These are phyloP conservation scores for Inonotus hispidus DNA, from an alignment of 1,284 basidiomycete genomes.

Conservation along the genomic window DNA sequence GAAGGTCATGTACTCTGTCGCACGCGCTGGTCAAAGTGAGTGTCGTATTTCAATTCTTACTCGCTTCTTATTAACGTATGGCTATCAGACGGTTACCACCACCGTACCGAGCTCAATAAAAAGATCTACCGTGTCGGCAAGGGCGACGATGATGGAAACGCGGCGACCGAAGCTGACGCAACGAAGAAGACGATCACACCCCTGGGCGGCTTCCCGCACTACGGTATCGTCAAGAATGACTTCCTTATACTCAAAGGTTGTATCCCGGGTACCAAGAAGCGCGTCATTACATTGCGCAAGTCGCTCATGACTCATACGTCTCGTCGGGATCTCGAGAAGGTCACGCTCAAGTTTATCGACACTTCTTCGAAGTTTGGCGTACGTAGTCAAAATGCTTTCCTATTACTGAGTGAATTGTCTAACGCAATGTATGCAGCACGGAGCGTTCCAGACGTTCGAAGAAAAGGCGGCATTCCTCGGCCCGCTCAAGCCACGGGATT, in stretches of 20 bases:
- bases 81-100: conserved; percentile 88
- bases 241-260: conserved; percentile 95
- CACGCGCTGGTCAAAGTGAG: conserved; percentile 98
- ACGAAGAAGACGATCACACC: conserved; percentile 96
- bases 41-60: conserved; percentile 17
- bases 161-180: conserved; percentile 90
- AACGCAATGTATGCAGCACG: conserved; percentile 53
- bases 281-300: conserved; percentile 91
- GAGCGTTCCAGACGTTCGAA: conserved; percentile 92
- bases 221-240: conserved; percentile 98
- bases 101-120: conserved; percentile 98
- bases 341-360: conserved; percentile 98
- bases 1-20: conserved; percentile 99
- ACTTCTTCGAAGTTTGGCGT: conserved; percentile 94
- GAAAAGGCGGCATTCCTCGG: conserved; percentile 96
- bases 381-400: conserved; percentile 31
- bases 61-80: conserved; percentile 20
- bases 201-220: conserved; percentile 99
- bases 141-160: conserved; percentile 78
- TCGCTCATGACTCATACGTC: conserved; percentile 86
- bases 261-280: conserved; percentile 95
- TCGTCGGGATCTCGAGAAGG: conserved; percentile 91
- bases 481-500: conserved; percentile 77
- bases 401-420: not conserved
- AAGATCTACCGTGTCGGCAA: conserved; percentile 96